phyloP scores from a whole-genome alignment of 352 stramenopile genomes.

The Blastocystis hominis region DNA sequence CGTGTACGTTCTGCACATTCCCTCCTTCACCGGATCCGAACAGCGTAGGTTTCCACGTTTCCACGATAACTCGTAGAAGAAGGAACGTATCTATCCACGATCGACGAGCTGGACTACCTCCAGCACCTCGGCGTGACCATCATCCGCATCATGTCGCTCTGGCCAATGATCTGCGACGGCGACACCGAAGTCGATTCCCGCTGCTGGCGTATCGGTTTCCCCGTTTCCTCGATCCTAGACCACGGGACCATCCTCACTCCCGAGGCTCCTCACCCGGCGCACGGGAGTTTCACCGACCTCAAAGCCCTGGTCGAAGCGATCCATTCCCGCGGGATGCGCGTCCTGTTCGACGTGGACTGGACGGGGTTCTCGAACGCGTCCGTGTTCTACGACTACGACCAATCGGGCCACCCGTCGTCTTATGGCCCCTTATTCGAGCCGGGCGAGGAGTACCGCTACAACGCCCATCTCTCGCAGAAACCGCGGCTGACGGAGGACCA shows the following conservation, averaged over 20 bases:
- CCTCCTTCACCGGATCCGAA: neutral
- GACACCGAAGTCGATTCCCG: neutral
- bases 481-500: neutral
- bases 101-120: neutral
- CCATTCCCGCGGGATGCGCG: neutral
- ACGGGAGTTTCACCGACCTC: neutral
- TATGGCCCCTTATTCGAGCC: neutral
- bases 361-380: neutral
- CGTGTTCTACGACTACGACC: constrained; percentile 29
- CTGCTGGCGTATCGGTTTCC: neutral
- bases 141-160: constrained; percentile 17
- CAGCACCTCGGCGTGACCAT: neutral
- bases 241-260: neutral
- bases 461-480: neutral
- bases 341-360: constrained; percentile 10
- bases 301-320: neutral
- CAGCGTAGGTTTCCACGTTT: neutral
- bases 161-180: neutral
- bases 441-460: neutral
- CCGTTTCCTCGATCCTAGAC: neutral
- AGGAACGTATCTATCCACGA: neutral
- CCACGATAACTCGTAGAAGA: neutral
- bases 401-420: neutral
- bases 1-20: constrained; percentile 27
- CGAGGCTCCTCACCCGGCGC: neutral